Conservation (phyloP, 441 rosid species). For the Pelargonium fulgidum region DNA sequence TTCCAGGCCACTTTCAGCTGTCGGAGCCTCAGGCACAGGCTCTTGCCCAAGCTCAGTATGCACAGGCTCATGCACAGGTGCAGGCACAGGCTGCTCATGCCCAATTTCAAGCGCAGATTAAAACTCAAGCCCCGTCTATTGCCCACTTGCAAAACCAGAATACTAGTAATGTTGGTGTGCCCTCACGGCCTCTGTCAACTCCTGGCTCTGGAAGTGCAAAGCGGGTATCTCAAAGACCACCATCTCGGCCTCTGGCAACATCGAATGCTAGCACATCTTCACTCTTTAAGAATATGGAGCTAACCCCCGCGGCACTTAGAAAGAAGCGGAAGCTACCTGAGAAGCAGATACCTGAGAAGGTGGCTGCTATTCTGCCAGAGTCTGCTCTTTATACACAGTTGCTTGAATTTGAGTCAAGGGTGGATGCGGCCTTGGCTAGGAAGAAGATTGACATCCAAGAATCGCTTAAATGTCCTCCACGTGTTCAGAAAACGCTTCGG, state of each 20-base stretch:
- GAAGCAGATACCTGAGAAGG: constrained; percentile 76
- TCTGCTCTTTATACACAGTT: constrained; percentile 90
- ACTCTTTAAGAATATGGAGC: constrained; percentile 69
- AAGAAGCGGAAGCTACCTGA: constrained; percentile 89
- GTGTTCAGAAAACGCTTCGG: constrained; percentile 79
- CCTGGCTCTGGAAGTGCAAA: constrained; percentile 55
- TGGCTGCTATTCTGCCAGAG: constrained; percentile 85
- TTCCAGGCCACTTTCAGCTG: constrained; percentile 71
- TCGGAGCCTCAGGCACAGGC: constrained; percentile 79
- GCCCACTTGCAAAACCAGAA: constrained; percentile 44
- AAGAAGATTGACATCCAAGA: constrained; percentile 96
- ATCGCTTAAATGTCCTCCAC: constrained; percentile 78
- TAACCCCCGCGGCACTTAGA: constrained; percentile 68
- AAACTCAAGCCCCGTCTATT: constrained; percentile 52
- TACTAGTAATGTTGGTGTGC: constrained; percentile 54
- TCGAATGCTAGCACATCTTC: constrained; percentile 49
- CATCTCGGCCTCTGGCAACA: constrained; percentile 63
- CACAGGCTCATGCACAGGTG: constrained; percentile 41
- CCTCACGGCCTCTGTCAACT: constrained; percentile 58
- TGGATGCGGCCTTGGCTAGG: constrained; percentile 74
- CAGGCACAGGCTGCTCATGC: constrained; percentile 64
- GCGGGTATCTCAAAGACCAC: constrained; percentile 64
- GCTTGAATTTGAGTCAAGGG: constrained; percentile 84
- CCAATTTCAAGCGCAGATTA: constrained; percentile 71
- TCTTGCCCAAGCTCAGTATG: constrained; percentile 41